phyloP scores from a whole-genome alignment of 2,329 filamentous ascomycete genomes.

The Colletotrichum liriopes region DNA sequence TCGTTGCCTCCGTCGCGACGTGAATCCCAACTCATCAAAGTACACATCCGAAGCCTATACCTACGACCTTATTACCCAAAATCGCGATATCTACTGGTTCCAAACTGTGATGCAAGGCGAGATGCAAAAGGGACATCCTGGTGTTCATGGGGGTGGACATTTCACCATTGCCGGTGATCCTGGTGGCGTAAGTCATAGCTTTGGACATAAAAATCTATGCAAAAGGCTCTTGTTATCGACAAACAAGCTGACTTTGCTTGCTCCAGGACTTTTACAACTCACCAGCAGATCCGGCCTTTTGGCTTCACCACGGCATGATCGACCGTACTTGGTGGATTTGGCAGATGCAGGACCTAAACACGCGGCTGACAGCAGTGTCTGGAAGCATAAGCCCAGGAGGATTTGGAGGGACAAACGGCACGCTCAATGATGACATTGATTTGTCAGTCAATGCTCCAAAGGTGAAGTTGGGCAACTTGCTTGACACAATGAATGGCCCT shows the following conservation, averaged over 20 bases:
- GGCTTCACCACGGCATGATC: constrained; percentile 48
- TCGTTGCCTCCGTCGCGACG: constrained; percentile 61
- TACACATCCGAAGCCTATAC: constrained; percentile 36
- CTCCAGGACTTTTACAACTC: constrained; percentile 49
- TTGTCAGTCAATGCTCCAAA: constrained; percentile 46
- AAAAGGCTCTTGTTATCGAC: not conserved
- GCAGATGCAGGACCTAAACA: constrained; percentile 45
- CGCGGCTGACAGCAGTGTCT: constrained; percentile 36
- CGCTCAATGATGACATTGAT: constrained; percentile 47
- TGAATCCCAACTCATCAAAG: constrained; percentile 52
- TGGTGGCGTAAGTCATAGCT: constrained; percentile 40
- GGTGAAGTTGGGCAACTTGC: constrained; percentile 50
- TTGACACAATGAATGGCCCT: constrained; percentile 48
- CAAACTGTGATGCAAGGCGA: constrained; percentile 55
- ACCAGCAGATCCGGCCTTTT: constrained; percentile 50
- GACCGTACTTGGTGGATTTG: constrained; percentile 49
- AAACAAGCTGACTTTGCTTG: not conserved
- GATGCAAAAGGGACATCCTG: constrained; percentile 43
- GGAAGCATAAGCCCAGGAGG: constrained; percentile 35
- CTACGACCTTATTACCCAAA: constrained; percentile 49
- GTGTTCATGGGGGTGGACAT: constrained; percentile 57
- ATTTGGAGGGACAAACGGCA: constrained; percentile 38
- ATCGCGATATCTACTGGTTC: constrained; percentile 51
- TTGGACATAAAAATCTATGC: not conserved
- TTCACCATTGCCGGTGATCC: constrained; percentile 57